These are phyloP conservation scores for Sporisorium iseilematis-ciliati DNA, from an alignment of 1,284 basidiomycete genomes.

Conservation along the genomic window DNA sequence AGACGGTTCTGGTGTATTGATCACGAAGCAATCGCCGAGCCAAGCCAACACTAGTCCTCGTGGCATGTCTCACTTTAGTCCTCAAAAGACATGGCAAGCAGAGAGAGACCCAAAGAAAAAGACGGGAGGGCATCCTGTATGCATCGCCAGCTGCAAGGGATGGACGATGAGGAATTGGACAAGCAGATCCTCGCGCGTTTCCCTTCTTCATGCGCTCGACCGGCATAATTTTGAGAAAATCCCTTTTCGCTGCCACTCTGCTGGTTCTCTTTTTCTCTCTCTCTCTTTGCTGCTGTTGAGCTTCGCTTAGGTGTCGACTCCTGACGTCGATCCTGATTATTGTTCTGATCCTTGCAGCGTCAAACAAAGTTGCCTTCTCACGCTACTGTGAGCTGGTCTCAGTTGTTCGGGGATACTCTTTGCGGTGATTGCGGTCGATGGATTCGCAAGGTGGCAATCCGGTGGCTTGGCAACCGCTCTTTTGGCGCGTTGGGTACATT, in stretches of 20 bases:
- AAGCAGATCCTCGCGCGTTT: conserved; percentile 8
- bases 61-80: too few relatives aligned
- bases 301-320: conserved; percentile 22
- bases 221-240: not conserved
- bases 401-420: too few relatives aligned
- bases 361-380: not conserved
- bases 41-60: too few relatives aligned
- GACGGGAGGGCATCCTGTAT: not conserved
- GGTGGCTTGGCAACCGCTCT: not conserved
- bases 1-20: too few relatives aligned
- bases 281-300: not conserved
- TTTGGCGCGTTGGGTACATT: conserved; percentile 1
- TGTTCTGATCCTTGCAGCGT: conserved; percentile 5
- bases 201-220: not conserved
- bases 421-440: too few relatives aligned
- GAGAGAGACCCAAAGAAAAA: not conserved
- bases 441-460: too few relatives aligned
- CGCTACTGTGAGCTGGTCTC: not conserved
- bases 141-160: conserved; percentile 36
- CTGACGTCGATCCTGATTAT: conserved; percentile 21
- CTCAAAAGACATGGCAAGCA: not conserved
- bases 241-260: not conserved
- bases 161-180: conserved; percentile 23
- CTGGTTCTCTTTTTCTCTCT: not conserved
- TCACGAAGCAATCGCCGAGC: too few relatives aligned